A percentile compares a stretch with the other conserved stretches of the same genome.
Conservation (phyloP, 768 basidiomycete genomes). For the Collybiopsis confluens region DNA sequence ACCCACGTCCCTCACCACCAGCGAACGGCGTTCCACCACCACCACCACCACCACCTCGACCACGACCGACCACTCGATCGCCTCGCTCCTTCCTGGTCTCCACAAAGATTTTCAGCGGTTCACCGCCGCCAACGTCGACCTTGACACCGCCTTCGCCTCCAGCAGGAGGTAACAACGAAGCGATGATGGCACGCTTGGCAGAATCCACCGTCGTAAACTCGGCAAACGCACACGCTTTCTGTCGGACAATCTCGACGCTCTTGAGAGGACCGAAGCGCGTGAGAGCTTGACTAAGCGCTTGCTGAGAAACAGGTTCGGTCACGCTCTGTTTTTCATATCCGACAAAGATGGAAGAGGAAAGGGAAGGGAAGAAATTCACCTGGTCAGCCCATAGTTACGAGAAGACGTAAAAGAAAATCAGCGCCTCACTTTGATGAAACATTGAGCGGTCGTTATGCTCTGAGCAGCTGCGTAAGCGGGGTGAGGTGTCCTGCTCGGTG, state of each 20-base stretch:
- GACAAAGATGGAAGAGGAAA: too few relatives aligned
- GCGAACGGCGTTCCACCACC: conserved; percentile 22
- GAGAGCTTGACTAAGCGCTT: conserved; percentile 46
- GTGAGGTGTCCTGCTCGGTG: conserved; percentile 26
- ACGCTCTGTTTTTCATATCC: too few relatives aligned
- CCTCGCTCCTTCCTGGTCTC: conserved; percentile 91
- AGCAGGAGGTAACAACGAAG: conserved; percentile 56
- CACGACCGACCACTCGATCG: conserved; percentile 40
- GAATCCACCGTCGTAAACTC: conserved; percentile 77
- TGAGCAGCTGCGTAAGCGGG: conserved; percentile 54
- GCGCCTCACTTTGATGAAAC: conserved; percentile 82
- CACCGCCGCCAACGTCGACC: conserved; percentile 61
- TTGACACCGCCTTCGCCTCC: conserved; percentile 91
- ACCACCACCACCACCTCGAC: conserved; percentile 28
- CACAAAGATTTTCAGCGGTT: conserved; percentile 56
- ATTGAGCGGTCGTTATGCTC: conserved; percentile 65
- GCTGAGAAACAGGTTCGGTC: conserved; percentile 54
- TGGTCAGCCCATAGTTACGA: neutral
- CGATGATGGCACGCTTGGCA: conserved; percentile 81
- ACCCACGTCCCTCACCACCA: conserved; percentile 19
- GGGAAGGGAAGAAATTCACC: neutral
- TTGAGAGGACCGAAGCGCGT: conserved; percentile 78
- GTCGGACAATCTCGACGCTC: conserved; percentile 86
- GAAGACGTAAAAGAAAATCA: neutral
- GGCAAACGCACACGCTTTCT: conserved; percentile 91